Percentiles rank a stretch among this genome's conserved stretches.
Conservation (phyloP, 176 grass and related monocot genomes). For the Ananas comosus region DNA sequence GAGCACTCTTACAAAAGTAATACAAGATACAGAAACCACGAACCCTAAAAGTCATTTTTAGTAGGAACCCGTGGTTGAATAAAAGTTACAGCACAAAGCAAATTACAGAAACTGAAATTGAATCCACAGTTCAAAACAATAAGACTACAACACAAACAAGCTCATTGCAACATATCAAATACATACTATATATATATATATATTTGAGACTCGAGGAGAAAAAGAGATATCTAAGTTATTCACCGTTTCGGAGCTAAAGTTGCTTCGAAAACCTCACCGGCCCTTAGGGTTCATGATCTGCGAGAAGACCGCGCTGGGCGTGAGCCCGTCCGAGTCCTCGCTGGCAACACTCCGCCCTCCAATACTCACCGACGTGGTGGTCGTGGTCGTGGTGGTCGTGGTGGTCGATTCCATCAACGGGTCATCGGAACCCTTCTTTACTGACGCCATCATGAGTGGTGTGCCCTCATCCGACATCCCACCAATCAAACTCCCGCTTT, state of each 20-base stretch:
- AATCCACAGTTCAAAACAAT: too few species aligned
- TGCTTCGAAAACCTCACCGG: slow-evolving; percentile 8
- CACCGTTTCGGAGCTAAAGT: slow-evolving; percentile 1
- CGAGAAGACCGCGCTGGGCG: slow-evolving; percentile 48
- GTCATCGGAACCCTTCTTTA: slow-evolving; percentile 19
- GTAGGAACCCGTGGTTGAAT: too few species aligned
- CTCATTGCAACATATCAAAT: too few species aligned
- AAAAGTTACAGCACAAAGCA: too few species aligned
- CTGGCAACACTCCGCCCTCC: slow-evolving; percentile 34
- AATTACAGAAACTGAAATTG: too few species aligned
- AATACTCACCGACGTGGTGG: slow-evolving; percentile 21
- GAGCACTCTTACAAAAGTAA: too few species aligned
- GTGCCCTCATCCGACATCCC: slow-evolving; percentile 18
- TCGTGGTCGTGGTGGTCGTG: slow-evolving; percentile 25
- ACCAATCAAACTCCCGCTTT: slow-evolving; percentile 25
- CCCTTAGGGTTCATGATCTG: slow-evolving; percentile 61
- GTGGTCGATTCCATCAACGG: slow-evolving; percentile 25
- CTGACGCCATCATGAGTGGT: slow-evolving; percentile 2
- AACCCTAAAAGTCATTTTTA: too few species aligned
- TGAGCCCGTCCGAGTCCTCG: slow-evolving; percentile 32
- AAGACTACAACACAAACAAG: too few species aligned
- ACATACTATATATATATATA: too few species aligned
- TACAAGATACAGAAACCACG: too few species aligned
- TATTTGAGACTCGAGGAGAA: neutral
- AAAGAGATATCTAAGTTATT: slow-evolving; percentile 10